Base-by-base conservation (phyloP, 2,329 filamentous ascomycete genomes). In the Talaromyces sp. region DNA sequence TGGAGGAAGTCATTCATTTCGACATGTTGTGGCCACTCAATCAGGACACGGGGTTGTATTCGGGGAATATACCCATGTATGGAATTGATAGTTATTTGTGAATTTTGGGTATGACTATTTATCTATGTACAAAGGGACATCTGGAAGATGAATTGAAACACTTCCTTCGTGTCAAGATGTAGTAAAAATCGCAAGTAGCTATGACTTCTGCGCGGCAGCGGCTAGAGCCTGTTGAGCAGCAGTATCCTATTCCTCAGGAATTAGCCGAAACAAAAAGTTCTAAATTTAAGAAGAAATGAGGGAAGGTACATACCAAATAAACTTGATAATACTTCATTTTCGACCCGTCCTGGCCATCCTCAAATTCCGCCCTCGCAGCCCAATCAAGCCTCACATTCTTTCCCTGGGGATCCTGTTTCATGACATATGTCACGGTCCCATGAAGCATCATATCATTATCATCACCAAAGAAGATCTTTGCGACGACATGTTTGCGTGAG, bases 321-420 rank as follows among this genome's bases (percentile, higher is more conserved):
- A 78, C 76, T 68, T 78, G 76, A 72, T 78, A 78, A 67, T 77
- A 78, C 67, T 65, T 71, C 75, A 78, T 78, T 69, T 72, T 77
- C 19, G 74, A 62, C 49, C 56, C 70, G 1, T 68, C 70, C 1
- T 66, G 68, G 22, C 69, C 69, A 61, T 68, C 65, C 3, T 68
- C 73, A 69, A 78, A 78, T 14, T 75, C 75, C 19, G 74, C 76
- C 47, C 76, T 67, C 52, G 73, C 76, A 33, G 75, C 74, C 76
- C 76, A 78, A 6, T 75, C 74, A 39, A 78, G 70, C 69, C 76
- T 72, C 7, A 76, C 70, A 61, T 76, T 74, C n/a, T 64, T 72
- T 22, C 68, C 70, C 43, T 73, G 67, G n/a, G 69, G 68, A 67
- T 50, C 58, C 19, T 59, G 19, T 41, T 71, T 74, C 22, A 78